Base-by-base conservation (phyloP, 176 grass and related monocot species). In the Carex pumila region DNA sequence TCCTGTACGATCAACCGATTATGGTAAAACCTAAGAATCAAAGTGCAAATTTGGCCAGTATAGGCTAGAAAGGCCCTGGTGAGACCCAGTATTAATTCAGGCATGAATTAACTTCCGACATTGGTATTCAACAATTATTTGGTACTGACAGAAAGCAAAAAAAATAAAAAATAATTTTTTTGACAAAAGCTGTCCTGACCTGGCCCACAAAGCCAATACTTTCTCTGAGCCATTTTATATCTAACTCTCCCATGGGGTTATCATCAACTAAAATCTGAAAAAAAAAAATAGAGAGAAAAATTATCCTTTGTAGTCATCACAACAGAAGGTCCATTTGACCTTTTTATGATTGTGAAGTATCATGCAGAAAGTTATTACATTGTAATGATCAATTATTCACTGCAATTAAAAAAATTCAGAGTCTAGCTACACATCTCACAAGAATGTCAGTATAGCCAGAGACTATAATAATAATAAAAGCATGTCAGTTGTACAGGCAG, bases 151-250 rank as follows among this genome's bases (percentile, higher is more conserved):
- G 72, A 76, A 75, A 76, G 49, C 43, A 45, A 45, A 45, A 45
- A 8, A 45, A 55, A 3, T 14, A 14, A 76, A 7, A 76, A 61
- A 17, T 5, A 4, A 21, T 1, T 1, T 65, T 65, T 65, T 55
- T 37, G 30, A n/a, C 32, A 81, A 50, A 79, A 59, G 82, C 52
- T 69, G 18, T 19, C 36, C 7, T 64, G 76, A 95, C 96, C 91
- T 99, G 96, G 64, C 96, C 91, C 12, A 99, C 96, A 83, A 88
- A 95, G 79, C 93, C 96, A 90, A 99, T 95, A 88, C 85, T 93
- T 89, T 95, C 88, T 84, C 96, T 90, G 58, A 95, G 88, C 96
- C 96, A 99, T 93, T 94, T 99, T 83, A 79, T 89, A 81, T 95
- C 89, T 79, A 95, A 45, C 21, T 99, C 87, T 12, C 60, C 80